Evolutionary conservation across 2,329 filamentous ascomycete species (phyloP).

Genomic region (Beauveria bassiana): DNA sequence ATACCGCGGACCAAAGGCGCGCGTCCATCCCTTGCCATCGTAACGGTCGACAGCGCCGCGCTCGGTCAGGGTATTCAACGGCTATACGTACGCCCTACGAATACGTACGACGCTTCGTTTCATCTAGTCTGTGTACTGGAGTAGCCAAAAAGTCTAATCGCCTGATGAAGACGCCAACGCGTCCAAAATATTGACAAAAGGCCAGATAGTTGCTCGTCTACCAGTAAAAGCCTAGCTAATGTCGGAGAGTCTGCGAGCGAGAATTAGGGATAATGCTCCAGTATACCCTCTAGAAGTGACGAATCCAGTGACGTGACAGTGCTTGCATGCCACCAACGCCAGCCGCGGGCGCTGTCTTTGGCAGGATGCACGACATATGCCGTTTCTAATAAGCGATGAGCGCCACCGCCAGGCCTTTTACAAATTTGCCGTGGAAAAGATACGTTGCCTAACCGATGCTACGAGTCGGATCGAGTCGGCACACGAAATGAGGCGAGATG

Average conservation of each 20-base stretch:
- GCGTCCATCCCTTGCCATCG: too few species aligned
- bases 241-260: background rate
- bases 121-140: too few species aligned
- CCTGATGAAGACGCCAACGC: too few species aligned
- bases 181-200: background rate
- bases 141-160: background rate
- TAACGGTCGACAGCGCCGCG: too few species aligned
- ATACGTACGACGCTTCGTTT: too few species aligned
- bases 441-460: background rate
- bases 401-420: background rate
- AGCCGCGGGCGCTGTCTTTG: background rate
- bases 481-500: background rate
- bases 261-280: background rate
- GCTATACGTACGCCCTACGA: too few species aligned
- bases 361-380: conserved; percentile 5
- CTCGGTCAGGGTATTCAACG: too few species aligned
- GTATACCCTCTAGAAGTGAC: background rate
- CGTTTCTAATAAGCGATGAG: background rate
- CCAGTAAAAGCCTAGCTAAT: background rate
- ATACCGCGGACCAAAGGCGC: background rate
- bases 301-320: background rate
- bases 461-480: background rate
- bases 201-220: background rate
- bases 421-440: background rate
- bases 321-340: background rate